Evolutionary conservation across 2,329 filamentous ascomycete species (phyloP).

Genomic region (Capronia coronata): DNA sequence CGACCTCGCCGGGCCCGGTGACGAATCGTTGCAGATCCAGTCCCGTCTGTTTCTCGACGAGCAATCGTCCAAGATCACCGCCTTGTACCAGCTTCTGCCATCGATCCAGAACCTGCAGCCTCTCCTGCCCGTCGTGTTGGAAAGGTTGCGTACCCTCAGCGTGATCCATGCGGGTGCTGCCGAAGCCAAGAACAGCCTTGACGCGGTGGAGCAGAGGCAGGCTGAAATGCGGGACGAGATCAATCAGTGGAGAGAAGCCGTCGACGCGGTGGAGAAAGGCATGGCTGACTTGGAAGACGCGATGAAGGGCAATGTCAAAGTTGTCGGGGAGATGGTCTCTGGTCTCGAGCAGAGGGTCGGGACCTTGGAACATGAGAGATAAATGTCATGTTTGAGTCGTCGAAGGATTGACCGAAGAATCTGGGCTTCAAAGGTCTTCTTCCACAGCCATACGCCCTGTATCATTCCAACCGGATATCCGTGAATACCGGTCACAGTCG

Average conservation of each 20-base stretch:
- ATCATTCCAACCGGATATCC: background rate
- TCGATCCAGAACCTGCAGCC: conserved; percentile 83
- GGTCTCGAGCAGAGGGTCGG: conserved; percentile 69
- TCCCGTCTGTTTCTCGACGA: conserved; percentile 50
- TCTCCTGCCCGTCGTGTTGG: conserved; percentile 74
- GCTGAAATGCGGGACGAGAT: conserved; percentile 77
- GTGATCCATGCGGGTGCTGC: conserved; percentile 83
- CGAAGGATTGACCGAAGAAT: too few relatives aligned
- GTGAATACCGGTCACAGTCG: background rate
- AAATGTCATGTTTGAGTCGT: background rate
- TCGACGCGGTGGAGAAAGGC: conserved; percentile 70
- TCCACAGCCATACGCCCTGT: too few relatives aligned
- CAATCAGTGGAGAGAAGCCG: conserved; percentile 73
- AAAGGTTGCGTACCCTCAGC: conserved; percentile 74
- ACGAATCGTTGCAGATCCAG: conserved; percentile 24
- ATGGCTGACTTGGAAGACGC: conserved; percentile 63
- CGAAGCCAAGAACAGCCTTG: conserved; percentile 68
- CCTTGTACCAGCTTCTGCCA: conserved; percentile 79
- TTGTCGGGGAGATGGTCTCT: conserved; percentile 85
- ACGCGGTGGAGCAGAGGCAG: conserved; percentile 71
- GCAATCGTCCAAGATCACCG: conserved; percentile 79
- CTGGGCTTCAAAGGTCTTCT: too few relatives aligned
- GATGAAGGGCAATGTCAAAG: conserved; percentile 71
- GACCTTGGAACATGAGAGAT: background rate
- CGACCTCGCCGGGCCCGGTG: conserved; percentile 8